Base-by-base conservation (phyloP, 2,329 filamentous ascomycete species). In the Xylariaceae sp. region DNA sequence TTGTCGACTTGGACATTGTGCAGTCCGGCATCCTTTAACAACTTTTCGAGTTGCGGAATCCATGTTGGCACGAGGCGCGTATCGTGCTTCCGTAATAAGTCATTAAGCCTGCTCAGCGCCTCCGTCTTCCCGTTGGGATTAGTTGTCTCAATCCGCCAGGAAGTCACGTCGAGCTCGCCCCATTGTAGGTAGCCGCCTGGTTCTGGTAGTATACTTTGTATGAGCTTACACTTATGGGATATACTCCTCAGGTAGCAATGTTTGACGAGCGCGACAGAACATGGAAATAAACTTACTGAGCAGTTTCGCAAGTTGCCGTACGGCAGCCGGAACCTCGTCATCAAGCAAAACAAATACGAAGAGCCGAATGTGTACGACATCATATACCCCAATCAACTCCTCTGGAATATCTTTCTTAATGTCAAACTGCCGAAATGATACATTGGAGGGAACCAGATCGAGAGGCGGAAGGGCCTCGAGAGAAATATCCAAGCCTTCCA, bases 311-410 rank as follows among this genome's bases (percentile, higher is more conserved):
- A 50, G 41, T 6, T 48, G 47, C 2, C 11, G 31, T 5, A 53
- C 10, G 12, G 47, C 44, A 5, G n/a, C 5, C 5, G 39, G 30
- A 1, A 50, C 33, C 14, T 55, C 48, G 9, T 59, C 52, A 2
- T 54, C 52, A n/a, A 46, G 41, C 10, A 58, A n/a, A 3, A 63
- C 47, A 15, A 59, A 57, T 14, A 47, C 48, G n/a, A 61, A 51
- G 51, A 59, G 55, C 11, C 58, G 56, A n/a, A 62, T 36, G 27
- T 63, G 47, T 17, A 62, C 50, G n/a, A 63, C 44, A 32, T 62
- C 58, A 19, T 53, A 62, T 2, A 32, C 36, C 2, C 45, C 50
- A 2, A 55, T 18, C 5, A 60, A 49, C 27, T 58, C 55, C 10
- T 58, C 47, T 1, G 55, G 56, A 6, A 62, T 52, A 1, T 45